A percentile compares a stretch with the other conserved stretches of the same genome.
phyloP scores from a whole-genome alignment of 1,284 basidiomycete genomes.

The Malassezia globosa region DNA sequence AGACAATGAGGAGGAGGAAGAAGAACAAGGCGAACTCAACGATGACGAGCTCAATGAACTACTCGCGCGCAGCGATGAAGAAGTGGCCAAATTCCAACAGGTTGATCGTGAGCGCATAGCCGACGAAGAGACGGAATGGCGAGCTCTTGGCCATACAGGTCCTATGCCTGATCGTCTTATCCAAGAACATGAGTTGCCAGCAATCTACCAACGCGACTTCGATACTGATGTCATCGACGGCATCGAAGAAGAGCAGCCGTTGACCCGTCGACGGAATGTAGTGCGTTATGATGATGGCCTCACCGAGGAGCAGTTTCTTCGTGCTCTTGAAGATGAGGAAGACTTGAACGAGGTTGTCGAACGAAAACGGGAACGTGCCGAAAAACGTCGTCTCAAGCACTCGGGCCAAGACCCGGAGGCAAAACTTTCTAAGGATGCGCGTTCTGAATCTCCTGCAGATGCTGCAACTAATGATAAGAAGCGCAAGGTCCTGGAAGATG shows the following conservation, averaged over 20 bases:
- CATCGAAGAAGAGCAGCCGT: constrained; percentile 54
- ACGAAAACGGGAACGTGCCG: constrained; percentile 44
- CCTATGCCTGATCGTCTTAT: constrained; percentile 66
- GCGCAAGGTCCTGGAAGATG: constrained; percentile 31
- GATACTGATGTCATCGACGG: constrained; percentile 48
- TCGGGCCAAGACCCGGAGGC: constrained; percentile 7
- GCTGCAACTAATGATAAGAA: constrained; percentile 25
- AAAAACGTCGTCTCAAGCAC: constrained; percentile 36
- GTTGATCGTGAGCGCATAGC: constrained; percentile 75
- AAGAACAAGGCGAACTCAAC: constrained; percentile 72
- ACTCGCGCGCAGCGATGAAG: constrained; percentile 73
- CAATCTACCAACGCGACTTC: constrained; percentile 71
- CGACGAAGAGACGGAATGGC: constrained; percentile 62
- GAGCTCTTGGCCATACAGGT: constrained; percentile 56
- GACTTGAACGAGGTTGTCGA: constrained; percentile 54
- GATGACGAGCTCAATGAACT: constrained; percentile 95
- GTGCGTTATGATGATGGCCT: constrained; percentile 92
- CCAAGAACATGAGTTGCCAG: constrained; percentile 77
- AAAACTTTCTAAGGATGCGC: too few relatives aligned
- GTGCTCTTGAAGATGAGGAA: constrained; percentile 74
- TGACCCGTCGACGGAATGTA: constrained; percentile 69
- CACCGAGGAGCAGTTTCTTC: constrained; percentile 69
- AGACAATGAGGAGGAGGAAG: constrained; percentile 45
- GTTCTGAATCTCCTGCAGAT: constrained; percentile 5
- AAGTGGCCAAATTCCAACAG: constrained; percentile 64